A percentile compares a stretch with the other conserved stretches of the same genome.
phyloP scores from a whole-genome alignment of 768 basidiomycete genomes.

The Lentinula edodes region DNA sequence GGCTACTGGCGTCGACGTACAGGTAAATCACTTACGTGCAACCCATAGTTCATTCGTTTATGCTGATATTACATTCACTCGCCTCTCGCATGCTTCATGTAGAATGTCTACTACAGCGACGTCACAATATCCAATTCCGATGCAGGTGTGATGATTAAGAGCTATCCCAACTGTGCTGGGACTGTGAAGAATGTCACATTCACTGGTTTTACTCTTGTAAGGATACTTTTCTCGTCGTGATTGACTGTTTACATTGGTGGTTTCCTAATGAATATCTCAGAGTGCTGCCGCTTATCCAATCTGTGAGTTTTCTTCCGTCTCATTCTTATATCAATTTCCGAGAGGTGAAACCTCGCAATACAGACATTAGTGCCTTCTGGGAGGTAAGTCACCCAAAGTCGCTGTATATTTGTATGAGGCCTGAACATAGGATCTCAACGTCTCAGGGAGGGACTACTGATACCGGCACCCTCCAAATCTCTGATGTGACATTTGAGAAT shows the following conservation, averaged over 20 bases:
- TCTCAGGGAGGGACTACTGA: conserved; percentile 7
- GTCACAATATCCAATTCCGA: conserved; percentile 18
- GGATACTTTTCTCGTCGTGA: not conserved
- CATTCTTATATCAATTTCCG: not conserved
- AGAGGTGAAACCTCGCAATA: not conserved
- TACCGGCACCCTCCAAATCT: conserved; percentile 10
- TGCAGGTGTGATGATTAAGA: conserved; percentile 18
- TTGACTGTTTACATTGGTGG: not conserved
- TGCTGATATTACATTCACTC: too few relatives aligned
- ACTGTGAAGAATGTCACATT: conserved; percentile 17
- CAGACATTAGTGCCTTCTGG: conserved; percentile 15
- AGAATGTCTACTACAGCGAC: conserved; percentile 16
- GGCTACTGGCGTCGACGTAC: conserved; percentile 14
- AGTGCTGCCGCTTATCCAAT: conserved; percentile 6
- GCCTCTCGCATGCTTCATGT: not conserved
- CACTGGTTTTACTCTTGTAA: conserved; percentile 11
- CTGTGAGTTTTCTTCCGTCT: conserved; percentile 4
- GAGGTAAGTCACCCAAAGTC: not conserved
- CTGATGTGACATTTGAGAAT: conserved; percentile 12
- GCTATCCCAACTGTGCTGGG: conserved; percentile 16
- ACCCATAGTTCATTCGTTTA: too few relatives aligned
- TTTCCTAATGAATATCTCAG: not conserved
- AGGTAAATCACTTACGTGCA: not conserved
- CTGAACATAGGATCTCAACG: not conserved
- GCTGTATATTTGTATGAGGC: not conserved